Evolutionary conservation across 2,329 filamentous ascomycete species (phyloP).

Genomic region (Parascedosporium putredinis): DNA sequence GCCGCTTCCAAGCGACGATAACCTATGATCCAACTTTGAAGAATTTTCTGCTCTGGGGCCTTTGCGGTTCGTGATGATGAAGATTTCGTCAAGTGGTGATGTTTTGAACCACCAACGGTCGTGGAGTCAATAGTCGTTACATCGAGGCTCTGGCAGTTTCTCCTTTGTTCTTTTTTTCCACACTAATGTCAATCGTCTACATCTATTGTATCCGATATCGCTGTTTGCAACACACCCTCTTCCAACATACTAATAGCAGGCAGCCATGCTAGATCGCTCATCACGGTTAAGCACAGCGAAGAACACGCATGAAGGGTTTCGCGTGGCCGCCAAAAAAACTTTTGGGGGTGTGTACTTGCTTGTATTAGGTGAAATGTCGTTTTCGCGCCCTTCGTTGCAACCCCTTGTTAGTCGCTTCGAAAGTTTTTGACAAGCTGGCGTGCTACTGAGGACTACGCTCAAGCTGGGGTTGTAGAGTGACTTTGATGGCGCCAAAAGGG

Average conservation of each 20-base stretch:
- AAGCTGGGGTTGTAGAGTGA: too few species aligned
- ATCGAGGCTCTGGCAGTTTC: background rate
- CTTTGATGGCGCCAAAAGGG: too few species aligned
- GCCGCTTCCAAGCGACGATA: background rate
- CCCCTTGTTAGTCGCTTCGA: background rate
- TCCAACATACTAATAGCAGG: too few species aligned
- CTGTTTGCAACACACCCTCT: background rate
- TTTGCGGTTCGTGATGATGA: too few species aligned
- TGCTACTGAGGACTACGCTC: too few species aligned
- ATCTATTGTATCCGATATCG: slow-evolving; percentile 1
- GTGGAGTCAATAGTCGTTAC: too few species aligned
- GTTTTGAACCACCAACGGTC: too few species aligned
- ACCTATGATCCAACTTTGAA: background rate
- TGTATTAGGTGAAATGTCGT: background rate
- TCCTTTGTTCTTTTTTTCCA: background rate
- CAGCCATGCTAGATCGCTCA: too few species aligned
- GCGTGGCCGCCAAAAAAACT: background rate
- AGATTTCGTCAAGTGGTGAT: too few species aligned
- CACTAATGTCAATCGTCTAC: background rate
- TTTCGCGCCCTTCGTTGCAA: background rate
- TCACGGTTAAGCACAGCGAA: background rate
- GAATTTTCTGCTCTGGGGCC: too few species aligned
- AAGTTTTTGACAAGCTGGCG: too few species aligned
- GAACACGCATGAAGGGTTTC: background rate
- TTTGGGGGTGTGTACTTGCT: too few species aligned